phyloP scores from a whole-genome alignment of 192 early-diverging fungal species.

The Coemansia sp. region DNA sequence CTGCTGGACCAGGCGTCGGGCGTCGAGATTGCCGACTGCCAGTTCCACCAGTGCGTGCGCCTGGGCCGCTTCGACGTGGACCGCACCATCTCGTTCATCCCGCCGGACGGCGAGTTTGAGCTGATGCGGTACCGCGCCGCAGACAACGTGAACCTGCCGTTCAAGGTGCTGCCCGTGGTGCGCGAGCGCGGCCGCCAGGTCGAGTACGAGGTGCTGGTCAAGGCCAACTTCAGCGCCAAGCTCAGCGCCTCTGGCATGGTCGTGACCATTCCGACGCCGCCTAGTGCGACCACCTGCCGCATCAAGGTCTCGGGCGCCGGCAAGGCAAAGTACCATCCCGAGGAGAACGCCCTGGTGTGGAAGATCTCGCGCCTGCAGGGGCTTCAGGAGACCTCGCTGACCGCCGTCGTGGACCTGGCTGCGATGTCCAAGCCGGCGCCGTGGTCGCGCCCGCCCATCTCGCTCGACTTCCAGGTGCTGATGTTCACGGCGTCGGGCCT shows the following conservation, averaged over 20 bases:
- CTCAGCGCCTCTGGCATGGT: slow-evolving; percentile 86
- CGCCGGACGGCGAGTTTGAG: slow-evolving; percentile 96
- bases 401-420: slow-evolving; percentile 77
- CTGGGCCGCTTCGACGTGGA: slow-evolving; percentile 88
- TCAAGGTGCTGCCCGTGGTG: slow-evolving; percentile 90
- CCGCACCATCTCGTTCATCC: slow-evolving; percentile 94
- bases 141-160: slow-evolving; percentile 93
- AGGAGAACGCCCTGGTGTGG: slow-evolving; percentile 93
- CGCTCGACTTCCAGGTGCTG: slow-evolving; percentile 78
- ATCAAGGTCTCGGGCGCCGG: slow-evolving; percentile 71
- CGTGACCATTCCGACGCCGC: slow-evolving; percentile 85
- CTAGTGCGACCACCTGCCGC: slow-evolving; percentile 78
- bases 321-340: slow-evolving; percentile 92
- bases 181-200: slow-evolving; percentile 78
- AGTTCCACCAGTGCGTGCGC: slow-evolving; percentile 98
- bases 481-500: slow-evolving; percentile 98
- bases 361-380: slow-evolving; percentile 91
- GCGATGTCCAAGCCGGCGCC: slow-evolving; percentile 77
- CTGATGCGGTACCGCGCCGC: slow-evolving; percentile 95
- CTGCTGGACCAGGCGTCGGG: slow-evolving; percentile 70
- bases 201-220: slow-evolving; percentile 87
- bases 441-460: slow-evolving; percentile 95
- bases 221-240: slow-evolving; percentile 85
- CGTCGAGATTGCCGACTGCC: slow-evolving; percentile 94
- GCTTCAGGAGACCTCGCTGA: slow-evolving; percentile 76